Evolutionary conservation across 257 asterid genomes (phyloP).

Genomic region (Solanum lignicaule): DNA sequence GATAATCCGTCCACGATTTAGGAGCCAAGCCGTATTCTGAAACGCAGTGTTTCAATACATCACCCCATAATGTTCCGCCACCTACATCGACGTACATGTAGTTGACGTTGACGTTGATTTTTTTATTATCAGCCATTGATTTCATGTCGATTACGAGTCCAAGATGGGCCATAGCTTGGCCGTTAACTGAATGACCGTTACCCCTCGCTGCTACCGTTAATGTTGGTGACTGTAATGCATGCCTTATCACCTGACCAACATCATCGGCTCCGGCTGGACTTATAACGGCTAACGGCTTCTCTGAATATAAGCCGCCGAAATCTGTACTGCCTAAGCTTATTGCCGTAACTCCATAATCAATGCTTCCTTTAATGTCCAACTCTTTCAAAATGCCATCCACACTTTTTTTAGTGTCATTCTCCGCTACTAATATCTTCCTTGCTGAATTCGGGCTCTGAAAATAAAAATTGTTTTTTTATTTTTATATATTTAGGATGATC

Average conservation of each 20-base stretch:
- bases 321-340: slow-evolving; percentile 33
- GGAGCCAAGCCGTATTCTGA: slow-evolving; percentile 53
- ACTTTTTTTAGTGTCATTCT: slow-evolving; percentile 32
- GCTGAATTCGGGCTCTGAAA: not conserved
- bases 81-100: slow-evolving; percentile 51
- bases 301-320: slow-evolving; percentile 59
- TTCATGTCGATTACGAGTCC: slow-evolving; percentile 70
- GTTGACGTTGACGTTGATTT: slow-evolving; percentile 23
- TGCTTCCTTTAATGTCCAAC: slow-evolving; percentile 34
- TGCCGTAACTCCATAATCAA: slow-evolving; percentile 18
- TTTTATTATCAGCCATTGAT: slow-evolving; percentile 16
- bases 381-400: slow-evolving; percentile 24
- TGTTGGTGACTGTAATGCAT: slow-evolving; percentile 36
- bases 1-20: slow-evolving; percentile 86
- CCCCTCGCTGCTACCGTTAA: slow-evolving; percentile 92
- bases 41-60: slow-evolving; percentile 58
- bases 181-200: slow-evolving; percentile 93
- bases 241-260: slow-evolving; percentile 41
- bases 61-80: slow-evolving; percentile 94
- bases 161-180: slow-evolving; percentile 84
- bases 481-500: too few species aligned
- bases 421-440: slow-evolving; percentile 29
- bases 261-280: slow-evolving; percentile 42
- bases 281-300: slow-evolving; percentile 57
- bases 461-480: not conserved